Percentiles rank a stretch among this genome's conserved stretches.
These are phyloP conservation scores for Fusarium sp. DNA, from an alignment of 2,329 filamentous ascomycete genomes.

Conservation along the genomic window DNA sequence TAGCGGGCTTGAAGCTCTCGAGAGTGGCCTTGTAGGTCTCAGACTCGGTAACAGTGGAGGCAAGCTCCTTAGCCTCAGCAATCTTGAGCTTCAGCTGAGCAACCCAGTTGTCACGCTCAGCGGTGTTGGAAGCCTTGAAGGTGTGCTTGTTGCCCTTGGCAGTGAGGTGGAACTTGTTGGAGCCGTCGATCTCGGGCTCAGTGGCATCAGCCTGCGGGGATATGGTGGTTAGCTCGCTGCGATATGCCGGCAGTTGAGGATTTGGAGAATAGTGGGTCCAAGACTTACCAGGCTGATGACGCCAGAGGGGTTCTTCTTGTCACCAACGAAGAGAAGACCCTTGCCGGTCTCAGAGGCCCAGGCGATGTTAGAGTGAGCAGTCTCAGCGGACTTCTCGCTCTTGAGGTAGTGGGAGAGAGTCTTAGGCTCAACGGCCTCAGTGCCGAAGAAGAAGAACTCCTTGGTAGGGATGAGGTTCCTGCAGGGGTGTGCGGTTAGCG, in stretches of 20 bases:
- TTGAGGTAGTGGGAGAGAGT: conserved; percentile 82
- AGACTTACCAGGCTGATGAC: conserved; percentile 84
- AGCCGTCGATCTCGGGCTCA: conserved; percentile 80
- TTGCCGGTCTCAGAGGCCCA: conserved; percentile 96
- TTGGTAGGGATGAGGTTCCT: conserved; percentile 92
- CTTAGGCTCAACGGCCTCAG: conserved; percentile 78
- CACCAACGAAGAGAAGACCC: conserved; percentile 90
- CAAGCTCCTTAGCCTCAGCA: conserved; percentile 85
- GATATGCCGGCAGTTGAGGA: conserved; percentile 36
- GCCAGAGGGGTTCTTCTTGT: conserved; percentile 83
- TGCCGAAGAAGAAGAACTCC: conserved; percentile 90
- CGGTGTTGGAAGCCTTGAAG: conserved; percentile 81
- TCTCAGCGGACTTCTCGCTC: conserved; percentile 82
- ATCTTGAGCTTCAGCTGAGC: conserved; percentile 84
- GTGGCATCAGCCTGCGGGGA: conserved; percentile 65
- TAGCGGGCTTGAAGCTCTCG: conserved; percentile 72
- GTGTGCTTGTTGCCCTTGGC: conserved; percentile 89
- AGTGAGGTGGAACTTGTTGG: conserved; percentile 87
- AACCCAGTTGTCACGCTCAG: conserved; percentile 94
- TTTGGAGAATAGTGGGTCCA: conserved; percentile 30
- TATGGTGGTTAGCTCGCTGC: conserved; percentile 17
- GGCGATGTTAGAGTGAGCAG: conserved; percentile 82
- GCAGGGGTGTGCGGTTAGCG: conserved; percentile 39
- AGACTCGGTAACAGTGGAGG: conserved; percentile 77
- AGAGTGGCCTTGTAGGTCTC: conserved; percentile 91